These are phyloP conservation scores for Clavispora phyllophila DNA, from an alignment of 805 yeast species.

Conservation along the genomic window DNA sequence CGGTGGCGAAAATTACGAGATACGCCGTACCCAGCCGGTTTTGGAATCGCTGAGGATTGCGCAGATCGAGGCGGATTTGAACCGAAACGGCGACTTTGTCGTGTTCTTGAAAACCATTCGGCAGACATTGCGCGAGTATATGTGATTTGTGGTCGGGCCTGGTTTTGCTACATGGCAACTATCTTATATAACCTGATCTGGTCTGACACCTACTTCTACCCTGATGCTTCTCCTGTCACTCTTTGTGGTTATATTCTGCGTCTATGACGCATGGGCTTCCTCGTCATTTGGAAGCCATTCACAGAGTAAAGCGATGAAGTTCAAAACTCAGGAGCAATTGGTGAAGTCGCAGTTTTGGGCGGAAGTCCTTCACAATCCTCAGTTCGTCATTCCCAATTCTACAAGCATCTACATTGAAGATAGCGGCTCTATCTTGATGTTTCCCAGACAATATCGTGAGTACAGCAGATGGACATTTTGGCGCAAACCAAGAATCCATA, in stretches of 20 bases:
- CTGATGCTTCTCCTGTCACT: background rate
- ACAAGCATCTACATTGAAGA: background rate
- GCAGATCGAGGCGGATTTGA: conserved; percentile 7
- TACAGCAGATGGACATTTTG: background rate
- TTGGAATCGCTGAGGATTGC: conserved; percentile 7
- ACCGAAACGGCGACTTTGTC: conserved; percentile 12
- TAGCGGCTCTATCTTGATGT: background rate
- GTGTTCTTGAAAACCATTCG: conserved; percentile 11
- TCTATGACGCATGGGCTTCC: background rate
- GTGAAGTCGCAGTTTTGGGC: background rate
- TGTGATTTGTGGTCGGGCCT: background rate
- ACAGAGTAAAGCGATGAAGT: background rate
- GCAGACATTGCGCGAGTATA: conserved; percentile 4
- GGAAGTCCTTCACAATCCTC: background rate
- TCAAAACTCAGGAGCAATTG: background rate
- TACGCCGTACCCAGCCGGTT: conserved; percentile 11
- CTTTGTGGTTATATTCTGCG: background rate
- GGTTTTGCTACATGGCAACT: background rate
- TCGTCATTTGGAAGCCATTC: background rate
- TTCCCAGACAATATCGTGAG: background rate
- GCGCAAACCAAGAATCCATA: background rate
- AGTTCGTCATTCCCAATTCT: background rate
- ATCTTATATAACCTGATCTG: background rate
- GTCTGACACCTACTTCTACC: background rate
- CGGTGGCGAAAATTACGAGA: conserved; percentile 23